These are phyloP conservation scores for Pseudomonodictys pantanalensis DNA, from an alignment of 495 filamentous ascomycete species.

Conservation along the genomic window DNA sequence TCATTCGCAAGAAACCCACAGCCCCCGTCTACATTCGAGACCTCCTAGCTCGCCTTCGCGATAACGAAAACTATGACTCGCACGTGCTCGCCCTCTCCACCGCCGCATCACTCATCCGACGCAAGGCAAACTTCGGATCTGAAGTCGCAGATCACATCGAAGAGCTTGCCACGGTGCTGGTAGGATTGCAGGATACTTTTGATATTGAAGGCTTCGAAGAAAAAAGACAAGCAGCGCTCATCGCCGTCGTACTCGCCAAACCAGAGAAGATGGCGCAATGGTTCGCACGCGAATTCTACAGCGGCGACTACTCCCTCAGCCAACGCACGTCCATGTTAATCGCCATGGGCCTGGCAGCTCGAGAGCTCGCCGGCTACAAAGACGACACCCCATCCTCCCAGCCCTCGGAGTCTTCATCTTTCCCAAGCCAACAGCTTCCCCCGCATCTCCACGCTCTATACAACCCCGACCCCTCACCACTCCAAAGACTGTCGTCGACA, in stretches of 20 bases:
- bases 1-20: slow-evolving; percentile 76
- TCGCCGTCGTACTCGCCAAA: slow-evolving; percentile 73
- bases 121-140: slow-evolving; percentile 82
- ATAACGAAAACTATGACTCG: slow-evolving; percentile 78
- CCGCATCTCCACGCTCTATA: slow-evolving; percentile 57
- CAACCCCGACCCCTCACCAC: slow-evolving; percentile 43
- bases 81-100: slow-evolving; percentile 75
- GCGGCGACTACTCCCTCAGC: slow-evolving; percentile 81
- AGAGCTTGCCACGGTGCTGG: slow-evolving; percentile 71
- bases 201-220: slow-evolving; percentile 73
- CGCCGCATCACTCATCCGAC: slow-evolving; percentile 75
- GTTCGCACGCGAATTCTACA: slow-evolving; percentile 82
- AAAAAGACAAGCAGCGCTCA: slow-evolving; percentile 75
- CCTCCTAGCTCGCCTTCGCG: slow-evolving; percentile 71
- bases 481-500: slow-evolving; percentile 58
- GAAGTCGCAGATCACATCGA: slow-evolving; percentile 82
- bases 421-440: slow-evolving; percentile 73
- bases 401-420: slow-evolving; percentile 48
- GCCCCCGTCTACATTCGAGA: slow-evolving; percentile 93
- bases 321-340: slow-evolving; percentile 80
- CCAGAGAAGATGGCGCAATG: slow-evolving; percentile 76
- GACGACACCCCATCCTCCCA: slow-evolving; percentile 42
- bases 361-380: slow-evolving; percentile 81
- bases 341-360: slow-evolving; percentile 75
- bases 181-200: slow-evolving; percentile 78